Evolutionary conservation across 345 rosid genomes (phyloP).

Genomic region (Euphorbia lathyris): DNA sequence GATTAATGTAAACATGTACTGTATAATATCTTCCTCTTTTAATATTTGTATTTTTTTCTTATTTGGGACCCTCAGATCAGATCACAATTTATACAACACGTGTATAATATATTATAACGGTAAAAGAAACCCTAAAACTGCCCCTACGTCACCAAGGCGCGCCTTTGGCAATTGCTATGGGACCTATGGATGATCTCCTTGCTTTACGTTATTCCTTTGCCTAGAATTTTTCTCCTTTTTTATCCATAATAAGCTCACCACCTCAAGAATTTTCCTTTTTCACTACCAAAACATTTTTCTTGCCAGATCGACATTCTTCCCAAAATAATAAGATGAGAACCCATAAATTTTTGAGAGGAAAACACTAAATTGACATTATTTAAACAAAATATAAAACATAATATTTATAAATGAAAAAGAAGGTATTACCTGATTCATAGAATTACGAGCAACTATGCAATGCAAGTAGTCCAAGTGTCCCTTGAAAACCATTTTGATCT

Average conservation of each 20-base stretch:
- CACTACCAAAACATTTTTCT: no score
- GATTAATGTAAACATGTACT: no score
- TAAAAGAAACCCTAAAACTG: no score
- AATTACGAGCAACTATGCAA: constrained; percentile 61
- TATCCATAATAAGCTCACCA: neutral
- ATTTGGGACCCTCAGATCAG: no score
- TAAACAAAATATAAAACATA: neutral
- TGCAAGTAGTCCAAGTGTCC: constrained; percentile 93
- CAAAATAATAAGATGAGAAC: neutral
- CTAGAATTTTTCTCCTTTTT: no score
- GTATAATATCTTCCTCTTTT: no score
- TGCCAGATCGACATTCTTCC: neutral
- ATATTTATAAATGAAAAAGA: neutral
- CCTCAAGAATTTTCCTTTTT: neutral
- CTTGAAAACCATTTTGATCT: constrained; percentile 70
- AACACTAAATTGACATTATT: no score
- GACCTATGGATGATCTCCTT: neutral
- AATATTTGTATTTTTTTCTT: no score
- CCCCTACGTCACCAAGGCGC: no score
- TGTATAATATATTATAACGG: no score
- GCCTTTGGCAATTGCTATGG: no score
- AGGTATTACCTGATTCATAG: constrained; percentile 66
- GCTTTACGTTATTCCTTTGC: neutral
- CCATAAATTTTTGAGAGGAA: neutral
- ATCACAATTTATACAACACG: no score